Conservation (phyloP, 2,329 filamentous ascomycete species). For the Fusarium continuum region DNA sequence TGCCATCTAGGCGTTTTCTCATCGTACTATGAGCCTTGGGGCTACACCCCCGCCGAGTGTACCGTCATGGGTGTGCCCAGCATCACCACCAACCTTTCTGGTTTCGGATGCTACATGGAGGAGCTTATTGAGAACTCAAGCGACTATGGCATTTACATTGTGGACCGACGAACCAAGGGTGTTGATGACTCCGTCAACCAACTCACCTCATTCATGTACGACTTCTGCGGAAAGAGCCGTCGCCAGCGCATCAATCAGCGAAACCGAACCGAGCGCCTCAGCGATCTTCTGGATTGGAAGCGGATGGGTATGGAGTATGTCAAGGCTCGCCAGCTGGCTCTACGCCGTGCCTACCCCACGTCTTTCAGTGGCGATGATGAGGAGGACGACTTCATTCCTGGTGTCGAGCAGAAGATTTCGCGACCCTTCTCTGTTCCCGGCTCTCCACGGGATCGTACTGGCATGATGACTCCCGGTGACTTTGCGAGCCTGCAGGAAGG, state of each 20-base stretch:
- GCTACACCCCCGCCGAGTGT: slow-evolving; percentile 97
- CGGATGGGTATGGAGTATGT: slow-evolving; percentile 99
- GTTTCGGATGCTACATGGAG: slow-evolving; percentile 99
- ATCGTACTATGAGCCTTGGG: slow-evolving; percentile 99
- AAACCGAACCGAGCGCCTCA: slow-evolving; percentile 93
- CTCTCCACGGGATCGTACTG: slow-evolving; percentile 86
- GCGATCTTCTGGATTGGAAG: slow-evolving; percentile 98
- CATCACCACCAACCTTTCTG: slow-evolving; percentile 97
- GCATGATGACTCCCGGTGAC: slow-evolving; percentile 99
- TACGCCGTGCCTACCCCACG: slow-evolving; percentile 88
- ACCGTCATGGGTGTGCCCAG: slow-evolving; percentile 99
- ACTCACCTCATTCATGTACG: slow-evolving; percentile 85
- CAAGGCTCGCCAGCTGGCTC: slow-evolving; percentile 91
- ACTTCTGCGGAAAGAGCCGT: slow-evolving; percentile 92
- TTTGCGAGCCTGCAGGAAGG: slow-evolving; percentile 97
- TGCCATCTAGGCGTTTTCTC: slow-evolving; percentile 96
- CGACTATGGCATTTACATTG: slow-evolving; percentile 99
- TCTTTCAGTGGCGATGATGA: slow-evolving; percentile 85
- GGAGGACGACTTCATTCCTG: slow-evolving; percentile 89
- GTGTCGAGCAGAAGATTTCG: slow-evolving; percentile 93
- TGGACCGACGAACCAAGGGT: slow-evolving; percentile 93
- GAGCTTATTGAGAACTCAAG: slow-evolving; percentile 97
- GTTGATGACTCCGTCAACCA: slow-evolving; percentile 98
- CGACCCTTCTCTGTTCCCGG: slow-evolving; percentile 93
- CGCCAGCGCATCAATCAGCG: slow-evolving; percentile 98